A percentile compares a stretch with the other conserved stretches of the same genome.
These are phyloP conservation scores for Monosporozyma yasuniensis DNA, from an alignment of 805 yeast genomes.

Conservation along the genomic window DNA sequence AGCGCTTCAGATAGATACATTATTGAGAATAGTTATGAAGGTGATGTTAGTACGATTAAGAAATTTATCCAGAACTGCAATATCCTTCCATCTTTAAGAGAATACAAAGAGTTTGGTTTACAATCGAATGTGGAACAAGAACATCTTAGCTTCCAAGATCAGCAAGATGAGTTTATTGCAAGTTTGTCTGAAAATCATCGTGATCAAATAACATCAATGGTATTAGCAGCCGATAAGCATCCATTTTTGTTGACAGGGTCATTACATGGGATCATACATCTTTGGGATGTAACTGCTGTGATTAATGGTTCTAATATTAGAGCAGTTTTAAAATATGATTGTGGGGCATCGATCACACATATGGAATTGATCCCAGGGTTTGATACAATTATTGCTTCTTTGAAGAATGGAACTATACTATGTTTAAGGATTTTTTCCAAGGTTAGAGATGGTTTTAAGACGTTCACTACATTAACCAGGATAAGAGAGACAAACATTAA, in stretches of 20 bases:
- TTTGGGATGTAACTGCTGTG: constrained; percentile 69
- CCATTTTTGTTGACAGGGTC: constrained; percentile 71
- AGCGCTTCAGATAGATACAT: constrained; percentile 24
- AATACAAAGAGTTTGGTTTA: constrained; percentile 61
- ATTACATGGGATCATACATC: constrained; percentile 56
- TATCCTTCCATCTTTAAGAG: constrained; percentile 49
- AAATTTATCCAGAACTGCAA: constrained; percentile 45
- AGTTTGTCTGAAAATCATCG: constrained; percentile 56
- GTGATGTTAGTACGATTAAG: constrained; percentile 54
- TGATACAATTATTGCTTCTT: constrained; percentile 48
- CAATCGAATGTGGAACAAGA: constrained; percentile 4
- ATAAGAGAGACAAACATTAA: constrained; percentile 17
- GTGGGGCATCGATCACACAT: constrained; percentile 42
- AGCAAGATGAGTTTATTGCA: constrained; percentile 48
- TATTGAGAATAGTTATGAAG: constrained; percentile 53
- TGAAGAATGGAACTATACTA: constrained; percentile 31
- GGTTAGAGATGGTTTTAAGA: constrained; percentile 8
- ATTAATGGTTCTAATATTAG: constrained; percentile 51
- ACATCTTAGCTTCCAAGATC: constrained; percentile 12
- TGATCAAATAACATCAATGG: constrained; percentile 44
- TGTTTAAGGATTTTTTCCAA: constrained; percentile 33
- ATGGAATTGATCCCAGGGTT: constrained; percentile 45
- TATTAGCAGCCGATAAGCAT: constrained; percentile 46
- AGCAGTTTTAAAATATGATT: constrained; percentile 38
- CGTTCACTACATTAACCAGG: constrained; percentile 6